Evolutionary conservation across 371 early-diverging fungal species (phyloP).

Genomic region (Sporodiniella umbellata): DNA sequence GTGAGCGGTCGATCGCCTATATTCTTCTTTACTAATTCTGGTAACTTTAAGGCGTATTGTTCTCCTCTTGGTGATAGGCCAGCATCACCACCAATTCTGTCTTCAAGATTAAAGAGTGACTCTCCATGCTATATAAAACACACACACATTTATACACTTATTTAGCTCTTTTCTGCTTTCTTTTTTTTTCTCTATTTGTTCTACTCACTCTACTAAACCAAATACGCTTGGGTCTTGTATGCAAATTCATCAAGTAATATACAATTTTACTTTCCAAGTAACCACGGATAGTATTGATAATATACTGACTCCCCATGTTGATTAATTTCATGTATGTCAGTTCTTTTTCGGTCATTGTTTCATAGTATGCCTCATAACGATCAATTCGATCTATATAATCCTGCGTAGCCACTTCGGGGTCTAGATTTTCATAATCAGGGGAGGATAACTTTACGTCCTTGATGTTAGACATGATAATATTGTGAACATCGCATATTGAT

Average conservation of each 20-base stretch:
- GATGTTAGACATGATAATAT: conserved; percentile 83
- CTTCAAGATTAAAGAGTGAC: conserved; percentile 80
- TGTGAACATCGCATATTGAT: conserved; percentile 86
- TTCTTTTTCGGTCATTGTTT: conserved; percentile 77
- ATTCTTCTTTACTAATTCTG: conserved; percentile 70
- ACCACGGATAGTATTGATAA: conserved; percentile 85
- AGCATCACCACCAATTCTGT: conserved; percentile 95
- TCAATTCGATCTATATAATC: conserved; percentile 89
- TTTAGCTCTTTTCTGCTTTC: background rate
- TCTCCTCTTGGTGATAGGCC: conserved; percentile 84
- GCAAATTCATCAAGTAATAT: conserved; percentile 97
- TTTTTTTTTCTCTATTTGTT: background rate
- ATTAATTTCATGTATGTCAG: conserved; percentile 89
- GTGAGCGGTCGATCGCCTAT: conserved; percentile 74
- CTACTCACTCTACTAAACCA: conserved; percentile 71
- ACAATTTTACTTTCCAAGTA: conserved; percentile 94
- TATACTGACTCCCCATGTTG: conserved; percentile 86
- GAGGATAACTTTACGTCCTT: conserved; percentile 88
- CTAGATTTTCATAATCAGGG: conserved; percentile 85
- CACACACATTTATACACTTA: background rate
- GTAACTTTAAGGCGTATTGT: conserved; percentile 82
- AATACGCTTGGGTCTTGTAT: conserved; percentile 89
- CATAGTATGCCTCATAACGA: conserved; percentile 87
- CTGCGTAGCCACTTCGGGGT: conserved; percentile 74
- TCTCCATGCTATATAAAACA: conserved; percentile 75